Percentiles rank a stretch among this genome's conserved stretches.
Evolutionary conservation across 108 stramenopile genomes (phyloP).

Genomic region (Skeletonema marinoi): DNA sequence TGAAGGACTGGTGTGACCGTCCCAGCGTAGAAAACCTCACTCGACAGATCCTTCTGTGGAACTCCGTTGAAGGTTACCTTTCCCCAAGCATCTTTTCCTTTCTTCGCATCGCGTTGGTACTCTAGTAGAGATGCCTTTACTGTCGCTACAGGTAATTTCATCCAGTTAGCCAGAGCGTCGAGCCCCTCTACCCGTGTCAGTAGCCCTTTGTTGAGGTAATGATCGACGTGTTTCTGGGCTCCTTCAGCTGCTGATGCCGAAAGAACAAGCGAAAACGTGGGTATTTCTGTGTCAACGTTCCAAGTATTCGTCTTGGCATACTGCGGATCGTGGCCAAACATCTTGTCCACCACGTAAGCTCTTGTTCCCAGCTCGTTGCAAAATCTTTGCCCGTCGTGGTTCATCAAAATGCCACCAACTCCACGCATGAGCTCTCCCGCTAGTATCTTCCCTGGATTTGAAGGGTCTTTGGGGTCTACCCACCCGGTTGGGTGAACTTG

Average conservation of each 20-base stretch:
- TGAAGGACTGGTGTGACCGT: constrained; percentile 83
- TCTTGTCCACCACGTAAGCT: constrained; percentile 68
- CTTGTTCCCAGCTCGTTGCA: constrained; percentile 80
- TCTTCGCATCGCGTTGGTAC: constrained; percentile 63
- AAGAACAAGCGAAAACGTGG: constrained; percentile 80
- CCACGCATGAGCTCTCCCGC: constrained; percentile 86
- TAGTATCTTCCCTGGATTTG: constrained; percentile 84
- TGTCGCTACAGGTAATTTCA: constrained; percentile 44
- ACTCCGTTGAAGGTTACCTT: constrained; percentile 63
- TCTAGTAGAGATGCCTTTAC: constrained; percentile 57
- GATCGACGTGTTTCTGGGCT: constrained; percentile 88
- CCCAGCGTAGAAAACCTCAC: constrained; percentile 82
- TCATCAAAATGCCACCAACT: constrained; percentile 64
- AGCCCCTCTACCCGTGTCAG: constrained; percentile 75
- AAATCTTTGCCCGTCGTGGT: constrained; percentile 57
- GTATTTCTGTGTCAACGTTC: constrained; percentile 63
- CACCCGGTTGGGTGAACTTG: constrained; percentile 98
- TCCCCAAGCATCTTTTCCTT: constrained; percentile 70
- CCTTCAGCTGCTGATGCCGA: constrained; percentile 75
- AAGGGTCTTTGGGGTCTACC: constrained; percentile 92
- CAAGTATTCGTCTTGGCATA: constrained; percentile 63
- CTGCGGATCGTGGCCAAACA: constrained; percentile 56
- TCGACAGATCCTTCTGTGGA: constrained; percentile 35
- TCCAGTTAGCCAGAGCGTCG: constrained; percentile 70
- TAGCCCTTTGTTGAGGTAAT: constrained; percentile 85